Conservation (phyloP, 1,139 yeast species). For the Saccharomyces hybrid region DNA sequence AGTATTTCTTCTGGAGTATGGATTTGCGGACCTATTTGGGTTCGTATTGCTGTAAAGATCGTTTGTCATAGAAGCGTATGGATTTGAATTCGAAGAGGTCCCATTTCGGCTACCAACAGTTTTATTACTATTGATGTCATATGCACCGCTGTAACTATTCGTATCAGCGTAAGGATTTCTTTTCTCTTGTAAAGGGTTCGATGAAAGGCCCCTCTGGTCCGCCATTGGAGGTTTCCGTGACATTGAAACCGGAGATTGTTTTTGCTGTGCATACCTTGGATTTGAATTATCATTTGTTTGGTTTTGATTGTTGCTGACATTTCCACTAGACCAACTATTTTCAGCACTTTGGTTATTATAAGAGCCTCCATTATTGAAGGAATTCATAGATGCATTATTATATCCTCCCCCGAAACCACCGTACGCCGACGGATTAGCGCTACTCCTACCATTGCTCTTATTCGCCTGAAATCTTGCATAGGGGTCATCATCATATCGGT, state of each 20-base stretch:
- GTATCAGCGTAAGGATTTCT: slow-evolving; percentile 1
- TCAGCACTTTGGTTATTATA: background rate
- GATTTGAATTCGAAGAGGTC: slow-evolving; percentile 6
- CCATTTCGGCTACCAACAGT: background rate
- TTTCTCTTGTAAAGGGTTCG: background rate
- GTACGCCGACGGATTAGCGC: background rate
- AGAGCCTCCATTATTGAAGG: background rate
- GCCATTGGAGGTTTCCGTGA: background rate
- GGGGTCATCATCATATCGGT: slow-evolving; percentile 5
- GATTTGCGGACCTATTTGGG: slow-evolving; percentile 8
- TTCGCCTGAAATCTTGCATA: slow-evolving; percentile 3
- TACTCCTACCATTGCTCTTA: background rate
- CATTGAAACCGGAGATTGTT: background rate
- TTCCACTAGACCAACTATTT: background rate
- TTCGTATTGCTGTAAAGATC: slow-evolving; percentile 7
- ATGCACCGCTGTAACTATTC: slow-evolving; percentile 3
- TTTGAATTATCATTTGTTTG: slow-evolving; percentile 1
- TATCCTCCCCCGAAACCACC: background rate
- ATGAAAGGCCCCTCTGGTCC: background rate
- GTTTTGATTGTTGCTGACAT: background rate
- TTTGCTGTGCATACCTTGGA: background rate
- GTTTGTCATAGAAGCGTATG: slow-evolving; percentile 11
- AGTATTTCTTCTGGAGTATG: slow-evolving; percentile 10
- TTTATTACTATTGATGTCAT: slow-evolving; percentile 5
- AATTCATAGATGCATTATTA: background rate